phyloP scores from a whole-genome alignment of 331 rosid species.

The Phaseolus coccineus region DNA sequence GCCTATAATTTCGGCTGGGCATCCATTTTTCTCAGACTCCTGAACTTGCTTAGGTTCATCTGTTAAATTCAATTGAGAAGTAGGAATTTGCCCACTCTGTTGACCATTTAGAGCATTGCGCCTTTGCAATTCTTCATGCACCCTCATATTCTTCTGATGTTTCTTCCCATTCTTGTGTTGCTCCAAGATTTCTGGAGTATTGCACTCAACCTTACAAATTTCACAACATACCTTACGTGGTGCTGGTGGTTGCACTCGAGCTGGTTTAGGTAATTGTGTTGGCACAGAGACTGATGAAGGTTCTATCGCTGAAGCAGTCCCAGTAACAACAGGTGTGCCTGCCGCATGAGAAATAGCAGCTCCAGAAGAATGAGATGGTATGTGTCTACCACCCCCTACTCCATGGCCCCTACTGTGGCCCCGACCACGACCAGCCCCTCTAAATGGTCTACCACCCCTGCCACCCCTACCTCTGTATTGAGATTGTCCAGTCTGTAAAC shows the following conservation, averaged over 20 bases:
- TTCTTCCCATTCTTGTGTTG: conserved; percentile 81
- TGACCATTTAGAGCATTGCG: conserved; percentile 57
- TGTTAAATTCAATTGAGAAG: conserved; percentile 57
- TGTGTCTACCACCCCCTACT: conserved; percentile 66
- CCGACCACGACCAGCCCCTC: conserved; percentile 74
- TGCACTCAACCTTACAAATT: conserved; percentile 89
- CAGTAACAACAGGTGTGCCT: conserved; percentile 54
- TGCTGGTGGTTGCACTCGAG: conserved; percentile 59
- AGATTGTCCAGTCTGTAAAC: conserved; percentile 69
- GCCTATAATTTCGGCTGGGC: conserved; percentile 42
- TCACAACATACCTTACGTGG: conserved; percentile 72
- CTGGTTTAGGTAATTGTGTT: conserved; percentile 45
- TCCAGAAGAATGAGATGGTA: conserved; percentile 60
- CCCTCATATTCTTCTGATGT: conserved; percentile 68
- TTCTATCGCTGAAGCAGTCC: conserved; percentile 47
- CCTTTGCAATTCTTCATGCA: conserved; percentile 70
- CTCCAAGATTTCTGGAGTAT: conserved; percentile 79
- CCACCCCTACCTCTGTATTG: conserved; percentile 73
- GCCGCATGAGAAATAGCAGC: conserved; percentile 47
- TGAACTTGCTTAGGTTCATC: conserved; percentile 54
- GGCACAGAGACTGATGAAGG: conserved; percentile 59
- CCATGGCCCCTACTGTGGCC: conserved; percentile 71
- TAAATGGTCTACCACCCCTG: conserved; percentile 70
- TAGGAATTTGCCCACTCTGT: conserved; percentile 55
- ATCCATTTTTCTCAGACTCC: conserved; percentile 52